A percentile compares a stretch with the other conserved stretches of the same genome.
phyloP scores from a whole-genome alignment of 805 yeast genomes.

The Spathaspora gorwiae region DNA sequence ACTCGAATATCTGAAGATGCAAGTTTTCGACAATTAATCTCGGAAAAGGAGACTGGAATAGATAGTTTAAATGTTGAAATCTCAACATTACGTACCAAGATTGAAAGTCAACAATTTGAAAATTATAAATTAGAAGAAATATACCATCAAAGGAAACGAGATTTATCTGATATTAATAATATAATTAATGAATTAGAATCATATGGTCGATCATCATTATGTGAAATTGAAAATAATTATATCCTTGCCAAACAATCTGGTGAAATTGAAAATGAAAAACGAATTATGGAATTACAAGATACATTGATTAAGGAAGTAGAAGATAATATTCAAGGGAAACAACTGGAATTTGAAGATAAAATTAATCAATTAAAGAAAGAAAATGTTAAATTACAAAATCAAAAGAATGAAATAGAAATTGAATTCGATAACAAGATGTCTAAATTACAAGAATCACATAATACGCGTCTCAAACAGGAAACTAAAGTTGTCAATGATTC shows the following conservation, averaged over 20 bases:
- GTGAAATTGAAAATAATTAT: slow-evolving; percentile 19
- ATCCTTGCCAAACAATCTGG: not conserved
- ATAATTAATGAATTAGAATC: slow-evolving; percentile 27
- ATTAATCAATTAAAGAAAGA: slow-evolving; percentile 4
- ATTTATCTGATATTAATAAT: slow-evolving; percentile 28
- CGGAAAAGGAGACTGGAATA: slow-evolving; percentile 14
- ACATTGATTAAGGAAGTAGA: slow-evolving; percentile 19
- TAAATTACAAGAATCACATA: not conserved
- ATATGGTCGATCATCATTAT: slow-evolving; percentile 19
- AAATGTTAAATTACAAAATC: not conserved
- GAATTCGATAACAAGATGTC: not conserved
- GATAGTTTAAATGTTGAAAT: slow-evolving; percentile 14
- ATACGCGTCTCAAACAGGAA: slow-evolving; percentile 1
- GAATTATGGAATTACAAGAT: slow-evolving; percentile 1
- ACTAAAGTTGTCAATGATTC: slow-evolving; percentile 1
- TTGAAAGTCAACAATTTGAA: slow-evolving; percentile 33
- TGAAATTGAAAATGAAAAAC: not conserved
- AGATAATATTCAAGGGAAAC: slow-evolving; percentile 28
- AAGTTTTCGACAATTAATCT: slow-evolving; percentile 6
- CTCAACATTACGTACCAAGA: slow-evolving; percentile 31
- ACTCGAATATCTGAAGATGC: too few relatives aligned
- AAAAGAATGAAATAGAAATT: too few relatives aligned
- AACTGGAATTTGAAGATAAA: slow-evolving; percentile 22
- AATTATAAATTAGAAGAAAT: slow-evolving; percentile 29
- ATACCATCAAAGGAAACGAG: slow-evolving; percentile 33